Evolutionary conservation across 208 protist genomes (phyloP).

Genomic region (Paratrypanosoma confusum): DNA sequence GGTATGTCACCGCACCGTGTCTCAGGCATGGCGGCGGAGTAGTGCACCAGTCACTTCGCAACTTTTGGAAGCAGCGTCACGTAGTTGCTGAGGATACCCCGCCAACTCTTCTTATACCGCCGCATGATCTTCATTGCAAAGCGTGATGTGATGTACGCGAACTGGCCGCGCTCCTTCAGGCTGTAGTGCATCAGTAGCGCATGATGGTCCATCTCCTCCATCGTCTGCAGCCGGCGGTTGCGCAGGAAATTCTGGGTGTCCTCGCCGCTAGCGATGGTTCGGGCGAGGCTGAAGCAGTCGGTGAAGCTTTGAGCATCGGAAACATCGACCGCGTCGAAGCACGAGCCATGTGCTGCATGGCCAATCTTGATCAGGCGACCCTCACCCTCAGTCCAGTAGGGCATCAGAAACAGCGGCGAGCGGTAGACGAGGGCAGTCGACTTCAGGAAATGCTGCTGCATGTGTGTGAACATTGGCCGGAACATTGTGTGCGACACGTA

Average conservation of each 20-base stretch:
- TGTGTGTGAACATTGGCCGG: constrained; percentile 83
- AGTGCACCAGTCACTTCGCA: constrained; percentile 4
- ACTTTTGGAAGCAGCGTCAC: constrained; percentile 76
- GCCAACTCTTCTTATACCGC: constrained; percentile 82
- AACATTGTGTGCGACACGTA: constrained; percentile 89
- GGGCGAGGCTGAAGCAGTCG: constrained; percentile 84
- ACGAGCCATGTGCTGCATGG: constrained; percentile 75
- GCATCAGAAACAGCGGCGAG: constrained; percentile 77
- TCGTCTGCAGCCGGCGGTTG: constrained; percentile 77
- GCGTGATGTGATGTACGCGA: constrained; percentile 77
- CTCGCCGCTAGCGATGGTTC: constrained; percentile 55
- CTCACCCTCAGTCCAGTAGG: constrained; percentile 80
- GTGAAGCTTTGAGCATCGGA: constrained; percentile 83
- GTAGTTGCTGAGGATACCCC: constrained; percentile 78
- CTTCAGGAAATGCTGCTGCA: constrained; percentile 83
- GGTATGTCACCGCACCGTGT: too few species aligned
- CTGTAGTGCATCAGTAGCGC: constrained; percentile 53
- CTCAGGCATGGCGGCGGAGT: too few species aligned
- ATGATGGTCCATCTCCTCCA: constrained; percentile 85
- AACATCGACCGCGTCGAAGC: constrained; percentile 83
- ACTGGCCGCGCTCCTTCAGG: constrained; percentile 78
- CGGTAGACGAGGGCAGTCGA: constrained; percentile 70
- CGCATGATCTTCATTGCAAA: constrained; percentile 88
- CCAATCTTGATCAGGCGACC: constrained; percentile 81
- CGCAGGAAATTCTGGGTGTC: constrained; percentile 61